Evolutionary conservation across 2,329 filamentous ascomycete species (phyloP).

Genomic region (Colletotrichum sp.): DNA sequence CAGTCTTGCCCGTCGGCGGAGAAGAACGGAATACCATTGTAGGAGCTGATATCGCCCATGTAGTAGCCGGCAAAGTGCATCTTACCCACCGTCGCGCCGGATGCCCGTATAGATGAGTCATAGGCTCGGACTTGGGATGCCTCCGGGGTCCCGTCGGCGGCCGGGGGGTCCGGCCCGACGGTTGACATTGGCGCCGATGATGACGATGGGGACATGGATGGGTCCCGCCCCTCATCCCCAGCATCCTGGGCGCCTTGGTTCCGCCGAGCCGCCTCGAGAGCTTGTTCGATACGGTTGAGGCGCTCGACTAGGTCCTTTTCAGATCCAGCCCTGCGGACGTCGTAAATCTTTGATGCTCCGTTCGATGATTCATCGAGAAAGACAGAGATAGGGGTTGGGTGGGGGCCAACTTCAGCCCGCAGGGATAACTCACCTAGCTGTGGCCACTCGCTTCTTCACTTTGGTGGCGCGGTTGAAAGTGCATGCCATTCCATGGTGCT

Average conservation of each 20-base stretch:
- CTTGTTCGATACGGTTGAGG: slow-evolving; percentile 43
- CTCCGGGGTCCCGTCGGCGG: slow-evolving; percentile 2
- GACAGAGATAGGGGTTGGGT: neutral
- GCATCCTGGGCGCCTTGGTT: neutral
- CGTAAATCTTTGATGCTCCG: neutral
- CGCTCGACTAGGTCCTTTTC: slow-evolving; percentile 38
- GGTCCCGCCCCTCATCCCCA: neutral
- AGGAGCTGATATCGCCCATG: slow-evolving; percentile 49
- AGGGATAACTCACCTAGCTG: slow-evolving; percentile 5
- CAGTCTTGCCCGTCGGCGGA: slow-evolving; percentile 51
- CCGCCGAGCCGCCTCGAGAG: slow-evolving; percentile 30
- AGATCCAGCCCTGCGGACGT: slow-evolving; percentile 18
- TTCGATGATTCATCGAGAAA: neutral
- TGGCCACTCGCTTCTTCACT: slow-evolving; percentile 9
- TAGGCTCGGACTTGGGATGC: neutral
- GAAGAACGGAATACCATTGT: slow-evolving; percentile 55
- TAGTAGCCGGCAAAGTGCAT: slow-evolving; percentile 53
- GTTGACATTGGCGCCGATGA: neutral
- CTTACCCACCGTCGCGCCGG: slow-evolving; percentile 31
- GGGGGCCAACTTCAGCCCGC: neutral
- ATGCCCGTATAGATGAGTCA: slow-evolving; percentile 6
- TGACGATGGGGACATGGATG: slow-evolving; percentile 7
- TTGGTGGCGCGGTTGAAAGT: slow-evolving; percentile 39
- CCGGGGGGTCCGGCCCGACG: neutral
- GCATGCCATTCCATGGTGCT: slow-evolving; percentile 50